Evolutionary conservation across 1,284 basidiomycete species (phyloP), one percentile per base, ranked within the genome.

Genomic region (Coniferiporia weirii): DNA sequence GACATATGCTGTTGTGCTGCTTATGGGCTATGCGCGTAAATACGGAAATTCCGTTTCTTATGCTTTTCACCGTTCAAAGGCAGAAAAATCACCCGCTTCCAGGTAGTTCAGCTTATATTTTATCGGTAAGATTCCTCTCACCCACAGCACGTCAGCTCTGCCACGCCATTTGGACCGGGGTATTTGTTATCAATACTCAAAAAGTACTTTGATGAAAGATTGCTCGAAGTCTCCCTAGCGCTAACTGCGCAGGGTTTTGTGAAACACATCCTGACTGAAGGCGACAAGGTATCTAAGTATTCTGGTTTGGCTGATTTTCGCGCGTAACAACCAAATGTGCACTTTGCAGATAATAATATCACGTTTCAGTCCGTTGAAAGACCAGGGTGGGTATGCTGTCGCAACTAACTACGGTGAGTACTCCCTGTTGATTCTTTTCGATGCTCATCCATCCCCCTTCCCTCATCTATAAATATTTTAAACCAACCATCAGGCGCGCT

Each of bases 231-330:
- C 1, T 86, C 89, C 0, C 71, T 81, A 56, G 91, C 88, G 0
- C 92, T 98, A 82, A 92, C 89, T 4, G 79, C 76, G 5, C 95
- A 98, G 71, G 92, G 90, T 1, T 66, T 97, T 2, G 79, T 98
- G 66, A 99, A 99, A 71, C 95, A 99, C 69, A 80, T 96, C 63
- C 76, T 99, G 34, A 98, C 95, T 0, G 97, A 99, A 70, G 94
- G 92, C 9, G 97, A 99, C 72, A 94, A 97, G 57, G 61, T 62
- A 52, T 27, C 43, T 58, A 22, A 20, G 6, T 45, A 2, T 44
- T 17, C 17, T 56, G 22, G 40, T n/a, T 35, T 40, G 32, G 19
- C 20, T 40, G 27, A 27, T 17, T 20, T 27, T 15, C 38, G 38
- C 38, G 8, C 19, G 48, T 19, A 9, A 13, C 22, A 46, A 52